These are phyloP conservation scores for Triangularia verruculosa DNA, from an alignment of 2,329 filamentous ascomycete genomes.

Conservation along the genomic window DNA sequence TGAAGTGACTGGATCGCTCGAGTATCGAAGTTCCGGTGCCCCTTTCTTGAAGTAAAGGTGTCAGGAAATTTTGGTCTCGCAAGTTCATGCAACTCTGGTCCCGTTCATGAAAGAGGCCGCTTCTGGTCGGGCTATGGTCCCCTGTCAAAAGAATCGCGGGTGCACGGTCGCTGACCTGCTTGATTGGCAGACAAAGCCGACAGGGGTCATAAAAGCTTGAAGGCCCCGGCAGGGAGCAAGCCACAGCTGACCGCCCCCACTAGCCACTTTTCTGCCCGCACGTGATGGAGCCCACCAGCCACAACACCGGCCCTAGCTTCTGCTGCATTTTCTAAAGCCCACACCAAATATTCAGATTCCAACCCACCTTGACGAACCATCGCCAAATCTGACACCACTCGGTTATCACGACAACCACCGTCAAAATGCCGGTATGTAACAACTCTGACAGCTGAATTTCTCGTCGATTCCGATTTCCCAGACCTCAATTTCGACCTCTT, in stretches of 20 bases:
- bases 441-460: constrained; percentile 2
- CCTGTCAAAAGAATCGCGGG: constrained; percentile 2
- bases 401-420: constrained; percentile 34
- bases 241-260: background rate
- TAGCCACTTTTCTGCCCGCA: constrained; percentile 17
- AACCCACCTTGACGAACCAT: constrained; percentile 27
- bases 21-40: background rate
- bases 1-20: background rate
- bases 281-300: constrained; percentile 27
- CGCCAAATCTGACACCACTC: constrained; percentile 31
- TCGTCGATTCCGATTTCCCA: background rate
- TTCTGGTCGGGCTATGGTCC: constrained; percentile 9
- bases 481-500: background rate
- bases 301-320: constrained; percentile 24
- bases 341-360: constrained; percentile 30
- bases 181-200: constrained; percentile 14
- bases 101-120: constrained; percentile 19
- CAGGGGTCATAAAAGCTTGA: background rate
- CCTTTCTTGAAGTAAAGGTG: background rate
- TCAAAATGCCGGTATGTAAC: constrained; percentile 41
- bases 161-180: constrained; percentile 5
- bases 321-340: constrained; percentile 29
- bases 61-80: background rate
- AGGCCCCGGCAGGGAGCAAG: background rate
- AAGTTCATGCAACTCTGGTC: constrained; percentile 12